phyloP scores from a whole-genome alignment of 176 grass and related monocot species.

The Rhynchospora breviuscula region DNA sequence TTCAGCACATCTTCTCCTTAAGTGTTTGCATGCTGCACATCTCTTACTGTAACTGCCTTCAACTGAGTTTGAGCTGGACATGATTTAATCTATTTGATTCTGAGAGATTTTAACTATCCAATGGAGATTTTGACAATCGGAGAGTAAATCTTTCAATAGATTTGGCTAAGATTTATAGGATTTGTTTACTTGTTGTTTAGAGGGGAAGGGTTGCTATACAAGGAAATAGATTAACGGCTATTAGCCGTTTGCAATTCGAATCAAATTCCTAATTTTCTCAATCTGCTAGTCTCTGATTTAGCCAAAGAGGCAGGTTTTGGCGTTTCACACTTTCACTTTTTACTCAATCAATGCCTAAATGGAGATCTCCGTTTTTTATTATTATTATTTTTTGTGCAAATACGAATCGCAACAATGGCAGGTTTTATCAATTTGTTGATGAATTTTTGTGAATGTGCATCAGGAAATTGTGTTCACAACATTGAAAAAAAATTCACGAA shows the following conservation, averaged over 20 bases:
- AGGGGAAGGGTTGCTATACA: neutral
- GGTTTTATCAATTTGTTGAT: too few species aligned
- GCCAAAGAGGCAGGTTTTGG: neutral
- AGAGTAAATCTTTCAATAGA: neutral
- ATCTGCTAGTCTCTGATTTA: neutral
- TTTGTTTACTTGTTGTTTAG: neutral
- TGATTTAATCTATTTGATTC: neutral
- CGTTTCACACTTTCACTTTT: neutral
- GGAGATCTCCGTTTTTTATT: neutral
- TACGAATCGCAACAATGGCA: neutral
- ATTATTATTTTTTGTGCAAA: neutral
- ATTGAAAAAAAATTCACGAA: neutral
- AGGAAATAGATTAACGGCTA: constrained; percentile 22
- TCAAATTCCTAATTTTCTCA: neutral
- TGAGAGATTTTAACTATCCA: neutral
- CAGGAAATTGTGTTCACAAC: neutral
- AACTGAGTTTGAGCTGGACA: constrained; percentile 17
- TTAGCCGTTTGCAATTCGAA: constrained; percentile 13
- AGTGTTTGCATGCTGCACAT: constrained; percentile 44
- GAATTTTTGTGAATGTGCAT: neutral
- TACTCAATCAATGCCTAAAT: neutral
- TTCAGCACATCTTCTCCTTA: constrained; percentile 43
- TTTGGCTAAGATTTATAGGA: neutral
- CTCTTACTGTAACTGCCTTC: constrained; percentile 13
- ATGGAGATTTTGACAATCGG: neutral